These are phyloP conservation scores for Flagelloscypha sp. DNA, from an alignment of 768 basidiomycete species.

Conservation along the genomic window DNA sequence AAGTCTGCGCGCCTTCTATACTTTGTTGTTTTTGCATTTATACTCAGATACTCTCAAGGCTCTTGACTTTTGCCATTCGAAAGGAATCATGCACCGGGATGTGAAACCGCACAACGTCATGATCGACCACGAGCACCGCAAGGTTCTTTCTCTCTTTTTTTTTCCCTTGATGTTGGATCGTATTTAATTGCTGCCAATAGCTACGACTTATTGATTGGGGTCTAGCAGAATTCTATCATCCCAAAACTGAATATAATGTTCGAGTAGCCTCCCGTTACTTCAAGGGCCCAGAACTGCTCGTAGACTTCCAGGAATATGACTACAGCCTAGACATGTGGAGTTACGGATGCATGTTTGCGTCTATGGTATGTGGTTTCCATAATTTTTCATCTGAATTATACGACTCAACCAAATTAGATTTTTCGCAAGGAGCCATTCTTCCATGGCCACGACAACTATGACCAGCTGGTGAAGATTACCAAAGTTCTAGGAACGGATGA, in stretches of 20 bases:
- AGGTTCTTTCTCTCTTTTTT: conserved; percentile 39
- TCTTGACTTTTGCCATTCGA: conserved; percentile 95
- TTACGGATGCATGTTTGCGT: conserved; percentile 97
- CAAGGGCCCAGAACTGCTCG: conserved; percentile 93
- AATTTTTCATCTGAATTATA: conserved; percentile 7
- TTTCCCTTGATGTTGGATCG: conserved; percentile 6
- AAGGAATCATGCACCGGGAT: conserved; percentile 98
- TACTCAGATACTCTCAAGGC: conserved; percentile 45
- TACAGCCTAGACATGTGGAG: conserved; percentile 99
- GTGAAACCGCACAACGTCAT: conserved; percentile 99
- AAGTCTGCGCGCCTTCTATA: conserved; percentile 39
- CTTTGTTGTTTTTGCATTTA: neutral
- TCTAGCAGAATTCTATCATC: conserved; percentile 96
- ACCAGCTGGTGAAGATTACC: conserved; percentile 95
- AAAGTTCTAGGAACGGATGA: conserved; percentile 98
- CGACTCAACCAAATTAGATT: conserved; percentile 46
- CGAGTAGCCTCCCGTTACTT: conserved; percentile 96
- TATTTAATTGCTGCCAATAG: conserved; percentile 30
- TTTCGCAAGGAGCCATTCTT: conserved; percentile 99
- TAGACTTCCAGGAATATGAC: conserved; percentile 98
- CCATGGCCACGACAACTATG: conserved; percentile 98
- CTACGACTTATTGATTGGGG: conserved; percentile 98
- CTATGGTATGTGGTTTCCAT: conserved; percentile 63
- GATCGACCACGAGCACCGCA: conserved; percentile 97
- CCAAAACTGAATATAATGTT: conserved; percentile 96